Evolutionary conservation across 2,329 filamentous ascomycete species (phyloP), one percentile per base, ranked within the genome.

Genomic region (Colletotrichum camelliae): DNA sequence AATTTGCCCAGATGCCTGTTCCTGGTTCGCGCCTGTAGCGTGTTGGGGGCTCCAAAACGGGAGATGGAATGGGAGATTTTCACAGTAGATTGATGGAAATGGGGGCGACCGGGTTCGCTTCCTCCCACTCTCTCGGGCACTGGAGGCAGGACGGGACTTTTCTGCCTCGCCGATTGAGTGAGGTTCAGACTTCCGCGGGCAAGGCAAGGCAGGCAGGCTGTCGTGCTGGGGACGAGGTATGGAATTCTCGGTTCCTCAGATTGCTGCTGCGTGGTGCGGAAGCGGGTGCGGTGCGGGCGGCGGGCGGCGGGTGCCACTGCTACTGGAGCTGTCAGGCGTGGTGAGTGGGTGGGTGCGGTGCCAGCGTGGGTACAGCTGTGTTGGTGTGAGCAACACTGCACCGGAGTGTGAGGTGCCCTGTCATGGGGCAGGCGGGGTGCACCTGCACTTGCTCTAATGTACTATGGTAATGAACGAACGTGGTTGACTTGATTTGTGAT

Each of bases 241-340:
- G 61, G 61, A 64, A 64, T 64, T 33, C 61, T 66, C 60, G 60
- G 60, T 61, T 65, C 29, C 31, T 71, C 37, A 65, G 55, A 65
- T 33, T 62, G 60, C 67, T 66, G 43, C n/a, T 60, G 61, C 61
- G 67, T 37, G 67, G 72, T 61, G 35, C 67, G 67, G 67, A 67
- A 71, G 72, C 72, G 72, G 72, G 72, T 66, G 61, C 37, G 61
- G 66, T 70, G 66, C 71, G 71, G 67, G 71, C 67, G 71, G 71
- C 60, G 43, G 67, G 43, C 43, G 43, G 43, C 43, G 43, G 43
- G 43, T 52, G 43, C 43, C 43, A 52, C 43, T 52, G n/a, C n/a
- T n/a, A 52, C 43, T 52, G 43, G 57, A 18, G 60, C 37, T 70
- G 60, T 58, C 58, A 74, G 72, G 72, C 27, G 67, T 48, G 58